phyloP scores from a whole-genome alignment of 1,284 basidiomycete species.

The Cerrena zonata region DNA sequence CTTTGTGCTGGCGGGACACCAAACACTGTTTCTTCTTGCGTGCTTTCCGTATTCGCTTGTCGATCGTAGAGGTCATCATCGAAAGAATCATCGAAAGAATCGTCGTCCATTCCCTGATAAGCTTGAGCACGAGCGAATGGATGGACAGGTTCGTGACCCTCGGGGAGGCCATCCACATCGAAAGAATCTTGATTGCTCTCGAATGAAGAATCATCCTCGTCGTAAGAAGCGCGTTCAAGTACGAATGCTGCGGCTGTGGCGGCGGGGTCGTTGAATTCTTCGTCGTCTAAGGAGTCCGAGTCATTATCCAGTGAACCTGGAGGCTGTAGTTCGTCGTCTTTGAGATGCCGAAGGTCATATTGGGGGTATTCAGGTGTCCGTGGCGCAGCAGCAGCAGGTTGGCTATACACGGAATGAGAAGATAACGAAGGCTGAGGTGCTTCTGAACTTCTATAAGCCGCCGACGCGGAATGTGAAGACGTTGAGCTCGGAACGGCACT shows the following conservation, averaged over 20 bases:
- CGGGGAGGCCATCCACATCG: slow-evolving; percentile 9
- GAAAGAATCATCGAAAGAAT: slow-evolving; percentile 40
- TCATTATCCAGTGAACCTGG: slow-evolving; percentile 28
- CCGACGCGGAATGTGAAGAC: background rate
- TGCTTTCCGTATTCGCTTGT: slow-evolving; percentile 19
- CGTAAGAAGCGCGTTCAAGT: slow-evolving; percentile 28
- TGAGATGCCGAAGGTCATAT: slow-evolving; percentile 22
- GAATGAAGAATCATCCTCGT: slow-evolving; percentile 14
- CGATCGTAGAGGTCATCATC: slow-evolving; percentile 23
- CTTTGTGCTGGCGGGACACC: slow-evolving; percentile 53
- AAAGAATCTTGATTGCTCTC: slow-evolving; percentile 20
- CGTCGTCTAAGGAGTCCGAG: slow-evolving; percentile 48
- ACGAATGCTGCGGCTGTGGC: slow-evolving; percentile 55
- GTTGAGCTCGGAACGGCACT: background rate
- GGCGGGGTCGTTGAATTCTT: slow-evolving; percentile 39
- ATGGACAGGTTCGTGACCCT: slow-evolving; percentile 36
- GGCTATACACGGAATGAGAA: background rate
- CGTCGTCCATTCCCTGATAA: slow-evolving; percentile 14
- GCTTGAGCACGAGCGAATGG: slow-evolving; percentile 43
- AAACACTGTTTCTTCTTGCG: slow-evolving; percentile 63
- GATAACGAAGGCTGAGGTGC: background rate
- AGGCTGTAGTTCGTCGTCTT: slow-evolving; percentile 22
- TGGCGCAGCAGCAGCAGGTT: slow-evolving; percentile 6
- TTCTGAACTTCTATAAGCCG: background rate
- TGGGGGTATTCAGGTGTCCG: slow-evolving; percentile 24